These are phyloP conservation scores for Leccinellum rugosiceps DNA, from an alignment of 768 basidiomycete genomes.

Conservation along the genomic window DNA sequence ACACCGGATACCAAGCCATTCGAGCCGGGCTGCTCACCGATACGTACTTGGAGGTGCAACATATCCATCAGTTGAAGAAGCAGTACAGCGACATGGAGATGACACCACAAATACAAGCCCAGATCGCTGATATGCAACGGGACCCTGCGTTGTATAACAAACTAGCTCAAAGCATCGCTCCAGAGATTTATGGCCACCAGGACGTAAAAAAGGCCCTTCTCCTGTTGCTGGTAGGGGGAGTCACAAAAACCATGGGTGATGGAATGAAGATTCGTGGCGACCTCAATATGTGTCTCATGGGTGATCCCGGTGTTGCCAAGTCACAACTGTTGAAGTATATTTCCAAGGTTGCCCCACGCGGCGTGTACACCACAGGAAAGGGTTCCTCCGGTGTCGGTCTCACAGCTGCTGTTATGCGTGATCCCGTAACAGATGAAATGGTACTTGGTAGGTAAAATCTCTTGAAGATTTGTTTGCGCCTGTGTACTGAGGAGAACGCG, in stretches of 20 bases:
- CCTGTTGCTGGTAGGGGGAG: constrained; percentile 90
- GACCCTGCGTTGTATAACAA: constrained; percentile 85
- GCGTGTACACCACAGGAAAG: constrained; percentile 97
- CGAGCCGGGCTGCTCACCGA: constrained; percentile 96
- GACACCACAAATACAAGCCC: constrained; percentile 75
- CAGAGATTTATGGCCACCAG: constrained; percentile 96
- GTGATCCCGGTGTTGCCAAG: constrained; percentile 99
- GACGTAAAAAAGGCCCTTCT: constrained; percentile 97
- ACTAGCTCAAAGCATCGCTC: constrained; percentile 91
- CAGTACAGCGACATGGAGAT: constrained; percentile 95
- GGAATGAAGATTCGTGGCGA: constrained; percentile 99
- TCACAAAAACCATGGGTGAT: constrained; percentile 92
- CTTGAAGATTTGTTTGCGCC: not conserved
- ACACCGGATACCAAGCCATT: constrained; percentile 95
- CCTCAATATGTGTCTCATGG: constrained; percentile 97
- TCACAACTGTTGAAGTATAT: constrained; percentile 97
- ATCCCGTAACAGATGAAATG: constrained; percentile 99
- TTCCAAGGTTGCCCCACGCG: constrained; percentile 95
- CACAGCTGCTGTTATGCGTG: constrained; percentile 98
- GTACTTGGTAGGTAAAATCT: constrained; percentile 71
- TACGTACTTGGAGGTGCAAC: constrained; percentile 90
- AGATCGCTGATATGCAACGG: constrained; percentile 61
- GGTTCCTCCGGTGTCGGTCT: constrained; percentile 98
- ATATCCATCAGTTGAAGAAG: constrained; percentile 94
- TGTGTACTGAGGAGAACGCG: constrained; percentile 8